phyloP scores from a whole-genome alignment of 164 flowering plant genomes.

The Annona squamosa region DNA sequence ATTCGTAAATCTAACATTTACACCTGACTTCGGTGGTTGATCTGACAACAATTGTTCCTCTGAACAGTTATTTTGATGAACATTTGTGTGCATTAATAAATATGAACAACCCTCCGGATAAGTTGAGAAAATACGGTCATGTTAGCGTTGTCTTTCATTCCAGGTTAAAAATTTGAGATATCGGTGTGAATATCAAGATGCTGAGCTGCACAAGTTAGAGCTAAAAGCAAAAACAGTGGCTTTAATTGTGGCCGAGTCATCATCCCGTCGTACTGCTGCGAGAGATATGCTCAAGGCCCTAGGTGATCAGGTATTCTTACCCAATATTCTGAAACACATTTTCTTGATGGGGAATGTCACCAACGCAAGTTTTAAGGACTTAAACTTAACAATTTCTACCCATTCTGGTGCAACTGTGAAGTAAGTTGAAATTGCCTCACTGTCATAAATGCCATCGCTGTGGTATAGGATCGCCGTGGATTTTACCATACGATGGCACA shows the following conservation, averaged over 20 bases:
- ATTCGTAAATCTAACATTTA: too few relatives aligned
- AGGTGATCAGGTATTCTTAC: constrained; percentile 50
- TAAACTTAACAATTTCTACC: too few relatives aligned
- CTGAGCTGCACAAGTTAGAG: constrained; percentile 45
- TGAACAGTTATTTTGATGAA: neutral
- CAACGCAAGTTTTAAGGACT: too few relatives aligned
- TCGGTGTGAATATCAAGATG: constrained; percentile 51
- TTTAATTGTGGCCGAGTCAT: constrained; percentile 37
- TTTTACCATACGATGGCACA: too few relatives aligned
- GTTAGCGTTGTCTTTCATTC: neutral
- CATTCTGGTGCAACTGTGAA: too few relatives aligned
- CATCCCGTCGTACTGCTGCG: constrained; percentile 37
- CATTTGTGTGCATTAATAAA: neutral
- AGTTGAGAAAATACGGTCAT: neutral
- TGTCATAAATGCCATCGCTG: too few relatives aligned
- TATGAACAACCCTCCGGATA: neutral
- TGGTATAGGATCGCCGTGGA: too few relatives aligned
- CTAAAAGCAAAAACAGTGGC: constrained; percentile 39
- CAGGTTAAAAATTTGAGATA: constrained; percentile 61
- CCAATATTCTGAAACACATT: neutral
- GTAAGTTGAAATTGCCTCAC: too few relatives aligned
- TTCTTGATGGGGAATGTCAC: neutral
- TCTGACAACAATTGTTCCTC: neutral
- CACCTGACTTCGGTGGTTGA: neutral
- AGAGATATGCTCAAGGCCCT: constrained; percentile 46